phyloP scores from a whole-genome alignment of 257 asterid genomes.

The Echites panduratus region DNA sequence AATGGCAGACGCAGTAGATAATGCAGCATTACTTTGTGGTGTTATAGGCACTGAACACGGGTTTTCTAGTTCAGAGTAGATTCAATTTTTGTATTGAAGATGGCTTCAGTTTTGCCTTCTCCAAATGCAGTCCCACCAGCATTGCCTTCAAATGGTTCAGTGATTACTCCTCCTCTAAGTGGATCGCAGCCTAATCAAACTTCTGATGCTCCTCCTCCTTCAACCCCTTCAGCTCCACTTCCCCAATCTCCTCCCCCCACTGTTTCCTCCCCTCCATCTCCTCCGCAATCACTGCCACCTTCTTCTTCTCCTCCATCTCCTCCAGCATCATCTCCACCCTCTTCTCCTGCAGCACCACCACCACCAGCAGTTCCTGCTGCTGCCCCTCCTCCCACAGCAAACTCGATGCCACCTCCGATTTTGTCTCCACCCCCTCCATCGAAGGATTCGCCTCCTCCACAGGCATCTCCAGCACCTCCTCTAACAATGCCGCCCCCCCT shows the following conservation, averaged over 20 bases:
- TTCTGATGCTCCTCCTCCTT: constrained; percentile 29
- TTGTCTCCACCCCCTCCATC: constrained; percentile 25
- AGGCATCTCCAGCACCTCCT: constrained; percentile 41
- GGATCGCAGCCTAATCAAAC: constrained; percentile 12
- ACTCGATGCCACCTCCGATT: constrained; percentile 28
- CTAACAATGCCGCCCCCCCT: constrained; percentile 38
- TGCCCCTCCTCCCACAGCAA: constrained; percentile 33
- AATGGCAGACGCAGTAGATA: background rate
- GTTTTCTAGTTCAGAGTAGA: constrained; percentile 9
- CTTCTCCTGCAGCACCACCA: constrained; percentile 30
- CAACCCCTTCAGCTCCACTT: constrained; percentile 30
- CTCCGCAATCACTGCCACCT: constrained; percentile 26
- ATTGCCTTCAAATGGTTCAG: constrained; percentile 27
- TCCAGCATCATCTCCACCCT: constrained; percentile 18
- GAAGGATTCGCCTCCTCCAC: constrained; percentile 34
- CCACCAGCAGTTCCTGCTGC: constrained; percentile 26
- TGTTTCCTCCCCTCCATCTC: constrained; percentile 24
- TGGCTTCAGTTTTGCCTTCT: constrained; percentile 30
- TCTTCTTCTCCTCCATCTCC: constrained; percentile 18
- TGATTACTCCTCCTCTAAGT: constrained; percentile 17
- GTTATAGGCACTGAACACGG: constrained; percentile 8
- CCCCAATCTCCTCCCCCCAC: constrained; percentile 36
- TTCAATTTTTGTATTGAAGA: constrained; percentile 26
- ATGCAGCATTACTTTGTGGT: constrained; percentile 18
- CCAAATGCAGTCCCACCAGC: constrained; percentile 35